Percentiles rank a stretch among this genome's conserved stretches.
Evolutionary conservation across 345 rosid genomes (phyloP).

Genomic region (Sisymbrium irio): DNA sequence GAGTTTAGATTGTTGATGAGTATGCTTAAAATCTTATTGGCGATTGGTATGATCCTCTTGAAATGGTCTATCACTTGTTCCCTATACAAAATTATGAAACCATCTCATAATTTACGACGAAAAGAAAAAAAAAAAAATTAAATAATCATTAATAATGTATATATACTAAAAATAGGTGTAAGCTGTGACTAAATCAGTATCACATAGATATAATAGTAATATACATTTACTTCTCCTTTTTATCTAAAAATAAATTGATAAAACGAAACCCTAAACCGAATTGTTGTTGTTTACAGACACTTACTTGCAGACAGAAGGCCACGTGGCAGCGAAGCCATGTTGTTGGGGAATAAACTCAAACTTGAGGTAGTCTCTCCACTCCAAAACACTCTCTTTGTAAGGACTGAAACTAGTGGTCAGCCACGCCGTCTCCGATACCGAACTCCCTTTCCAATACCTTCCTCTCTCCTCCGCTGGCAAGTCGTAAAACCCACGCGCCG

Average conservation of each 20-base stretch:
- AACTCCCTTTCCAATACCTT: conserved; percentile 36
- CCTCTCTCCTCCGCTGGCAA: conserved; percentile 37
- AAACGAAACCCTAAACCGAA: neutral
- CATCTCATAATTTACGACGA: neutral
- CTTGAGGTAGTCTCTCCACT: conserved; percentile 53
- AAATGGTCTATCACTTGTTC: conserved; percentile 45
- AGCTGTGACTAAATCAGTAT: neutral
- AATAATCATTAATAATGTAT: too few relatives aligned
- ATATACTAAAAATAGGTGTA: too few relatives aligned
- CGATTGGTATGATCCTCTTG: conserved; percentile 37
- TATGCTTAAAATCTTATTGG: conserved; percentile 33
- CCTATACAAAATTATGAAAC: conserved; percentile 26
- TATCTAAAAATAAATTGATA: neutral
- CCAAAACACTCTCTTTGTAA: conserved; percentile 31
- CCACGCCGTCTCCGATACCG: conserved; percentile 36
- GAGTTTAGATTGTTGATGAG: conserved; percentile 37
- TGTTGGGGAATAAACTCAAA: conserved; percentile 31
- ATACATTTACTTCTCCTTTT: neutral
- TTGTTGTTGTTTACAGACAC: neutral
- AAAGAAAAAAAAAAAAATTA: too few relatives aligned
- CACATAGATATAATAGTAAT: neutral
- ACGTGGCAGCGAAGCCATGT: conserved; percentile 13
- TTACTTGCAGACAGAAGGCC: conserved; percentile 37
- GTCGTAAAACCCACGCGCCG: conserved; percentile 41
- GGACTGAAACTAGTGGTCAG: conserved; percentile 36